Conservation (phyloP, 768 basidiomycete genomes). For the Cystobasidiopsis lactophilus region DNA sequence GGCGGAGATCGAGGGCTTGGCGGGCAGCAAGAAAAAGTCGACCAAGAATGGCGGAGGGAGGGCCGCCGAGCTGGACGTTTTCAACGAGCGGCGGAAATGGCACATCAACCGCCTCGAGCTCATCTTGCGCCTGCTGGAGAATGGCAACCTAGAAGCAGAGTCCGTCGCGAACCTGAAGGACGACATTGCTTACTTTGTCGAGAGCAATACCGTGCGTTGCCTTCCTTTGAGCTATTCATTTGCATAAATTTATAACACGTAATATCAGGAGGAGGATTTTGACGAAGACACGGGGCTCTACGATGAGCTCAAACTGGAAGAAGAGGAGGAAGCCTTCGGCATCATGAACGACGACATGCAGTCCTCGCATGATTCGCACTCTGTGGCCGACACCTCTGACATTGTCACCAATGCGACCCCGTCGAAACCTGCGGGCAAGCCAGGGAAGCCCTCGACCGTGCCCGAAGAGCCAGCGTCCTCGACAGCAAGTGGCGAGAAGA, state of each 20-base stretch:
- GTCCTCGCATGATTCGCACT: slow-evolving; percentile 45
- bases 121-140: slow-evolving; percentile 76
- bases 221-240: neutral
- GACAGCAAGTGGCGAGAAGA: neutral
- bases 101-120: slow-evolving; percentile 81
- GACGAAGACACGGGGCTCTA: slow-evolving; percentile 95
- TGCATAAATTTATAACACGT: slow-evolving; percentile 7
- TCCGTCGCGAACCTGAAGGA: slow-evolving; percentile 65
- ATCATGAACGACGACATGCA: slow-evolving; percentile 47
- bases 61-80: slow-evolving; percentile 55
- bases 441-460: slow-evolving; percentile 35
- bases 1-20: slow-evolving; percentile 75
- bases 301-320: slow-evolving; percentile 88
- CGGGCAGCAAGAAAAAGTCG: slow-evolving; percentile 45
- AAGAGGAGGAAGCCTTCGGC: slow-evolving; percentile 81
- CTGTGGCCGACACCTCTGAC: slow-evolving; percentile 28
- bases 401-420: neutral
- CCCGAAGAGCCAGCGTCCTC: slow-evolving; percentile 4
- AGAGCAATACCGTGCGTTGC: slow-evolving; percentile 66
- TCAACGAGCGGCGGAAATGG: slow-evolving; percentile 91
- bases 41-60: slow-evolving; percentile 50
- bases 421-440: slow-evolving; percentile 22
- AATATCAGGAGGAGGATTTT: slow-evolving; percentile 70
- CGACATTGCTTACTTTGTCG: slow-evolving; percentile 87
- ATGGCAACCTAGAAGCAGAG: slow-evolving; percentile 66